A percentile compares a stretch with the other conserved stretches of the same genome.
These are phyloP conservation scores for Talaromyces funiculosus DNA, from an alignment of 2,329 filamentous ascomycete species.

Conservation along the genomic window DNA sequence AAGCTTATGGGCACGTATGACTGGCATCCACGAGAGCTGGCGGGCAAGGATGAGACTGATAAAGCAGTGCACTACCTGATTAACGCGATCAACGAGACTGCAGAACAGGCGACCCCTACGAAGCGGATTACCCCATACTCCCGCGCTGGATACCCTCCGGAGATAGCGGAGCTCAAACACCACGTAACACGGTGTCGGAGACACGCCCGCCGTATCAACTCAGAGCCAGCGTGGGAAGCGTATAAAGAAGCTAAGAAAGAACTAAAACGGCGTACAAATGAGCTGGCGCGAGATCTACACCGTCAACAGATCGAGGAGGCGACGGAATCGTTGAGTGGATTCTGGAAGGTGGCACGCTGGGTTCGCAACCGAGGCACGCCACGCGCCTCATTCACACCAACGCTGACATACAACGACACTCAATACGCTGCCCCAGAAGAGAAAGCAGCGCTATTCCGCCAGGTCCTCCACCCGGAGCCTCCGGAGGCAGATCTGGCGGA, in stretches of 20 bases:
- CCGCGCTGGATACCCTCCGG: background rate
- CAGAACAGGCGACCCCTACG: background rate
- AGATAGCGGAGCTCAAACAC: background rate
- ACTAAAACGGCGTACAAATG: background rate
- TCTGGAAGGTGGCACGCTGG: background rate
- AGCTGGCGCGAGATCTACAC: background rate
- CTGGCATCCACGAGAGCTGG: background rate
- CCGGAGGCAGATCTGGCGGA: background rate
- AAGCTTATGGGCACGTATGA: background rate
- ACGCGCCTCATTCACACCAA: background rate
- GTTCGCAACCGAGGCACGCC: background rate
- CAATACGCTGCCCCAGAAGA: background rate
- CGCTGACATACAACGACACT: background rate
- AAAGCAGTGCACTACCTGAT: background rate
- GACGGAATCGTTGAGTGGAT: background rate
- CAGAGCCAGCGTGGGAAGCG: background rate
- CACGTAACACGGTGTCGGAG: background rate
- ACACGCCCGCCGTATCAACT: background rate
- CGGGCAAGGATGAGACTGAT: background rate
- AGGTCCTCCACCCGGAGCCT: background rate
- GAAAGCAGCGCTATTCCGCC: background rate
- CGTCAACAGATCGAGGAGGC: background rate
- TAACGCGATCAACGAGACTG: background rate
- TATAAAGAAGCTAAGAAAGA: background rate
- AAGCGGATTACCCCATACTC: background rate